These are phyloP conservation scores for Cystofilobasidium capitatum DNA, from an alignment of 768 basidiomycete species.

Conservation along the genomic window DNA sequence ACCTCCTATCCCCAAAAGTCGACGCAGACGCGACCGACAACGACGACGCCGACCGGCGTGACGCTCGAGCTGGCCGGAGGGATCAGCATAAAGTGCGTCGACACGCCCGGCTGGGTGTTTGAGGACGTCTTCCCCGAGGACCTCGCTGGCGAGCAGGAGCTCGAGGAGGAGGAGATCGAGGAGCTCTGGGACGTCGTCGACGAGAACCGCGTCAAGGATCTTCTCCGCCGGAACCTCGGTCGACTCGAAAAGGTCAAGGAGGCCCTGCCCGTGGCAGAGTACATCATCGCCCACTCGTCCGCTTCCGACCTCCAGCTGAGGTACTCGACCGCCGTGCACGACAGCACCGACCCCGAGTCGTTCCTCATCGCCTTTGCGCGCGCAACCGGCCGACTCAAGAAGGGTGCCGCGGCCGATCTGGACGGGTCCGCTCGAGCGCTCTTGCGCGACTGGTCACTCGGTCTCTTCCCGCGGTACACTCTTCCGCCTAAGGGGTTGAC, in stretches of 20 bases:
- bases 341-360: conserved; percentile 54
- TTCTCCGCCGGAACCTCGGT: conserved; percentile 68
- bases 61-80: conserved; percentile 31
- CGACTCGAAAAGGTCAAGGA: conserved; percentile 78
- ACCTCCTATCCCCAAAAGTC: conserved; percentile 43
- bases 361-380: conserved; percentile 73
- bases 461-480: conserved; percentile 64
- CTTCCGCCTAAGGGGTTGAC: conserved; percentile 43
- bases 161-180: conserved; percentile 33
- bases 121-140: conserved; percentile 37
- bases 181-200: conserved; percentile 39
- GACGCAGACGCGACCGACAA: conserved; percentile 56
- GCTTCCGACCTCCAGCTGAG: conserved; percentile 80
- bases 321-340: conserved; percentile 73
- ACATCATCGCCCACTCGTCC: conserved; percentile 59
- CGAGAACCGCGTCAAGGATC: conserved; percentile 49
- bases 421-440: conserved; percentile 66
- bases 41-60: conserved; percentile 48
- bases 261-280: conserved; percentile 56
- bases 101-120: conserved; percentile 77
- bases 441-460: conserved; percentile 72
- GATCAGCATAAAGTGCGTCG: conserved; percentile 57
- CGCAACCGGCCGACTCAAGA: conserved; percentile 62
- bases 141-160: conserved; percentile 37
- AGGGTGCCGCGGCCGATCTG: conserved; percentile 65